These are phyloP conservation scores for Phytophthora pseudosyringae DNA, from an alignment of 352 stramenopile genomes.

Conservation along the genomic window DNA sequence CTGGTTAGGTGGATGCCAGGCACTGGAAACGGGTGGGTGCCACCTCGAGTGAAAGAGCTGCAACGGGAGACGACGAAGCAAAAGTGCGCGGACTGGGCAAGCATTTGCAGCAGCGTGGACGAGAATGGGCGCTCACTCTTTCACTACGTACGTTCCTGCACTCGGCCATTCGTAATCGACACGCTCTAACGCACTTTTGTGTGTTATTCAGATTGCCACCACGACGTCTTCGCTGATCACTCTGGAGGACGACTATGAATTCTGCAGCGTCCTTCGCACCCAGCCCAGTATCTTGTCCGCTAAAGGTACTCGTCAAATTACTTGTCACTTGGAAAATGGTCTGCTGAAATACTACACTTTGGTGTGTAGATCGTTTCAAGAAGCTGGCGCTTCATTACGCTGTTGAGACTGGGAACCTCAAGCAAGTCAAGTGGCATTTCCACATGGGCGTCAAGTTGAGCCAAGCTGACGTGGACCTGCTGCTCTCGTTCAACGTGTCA, in stretches of 20 bases:
- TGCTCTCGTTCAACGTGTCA: constrained; percentile 37
- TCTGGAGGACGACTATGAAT: constrained; percentile 29
- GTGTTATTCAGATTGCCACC: constrained; percentile 26
- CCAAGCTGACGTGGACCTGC: constrained; percentile 44
- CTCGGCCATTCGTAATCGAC: background rate
- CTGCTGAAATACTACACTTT: background rate
- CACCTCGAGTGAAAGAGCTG: constrained; percentile 56
- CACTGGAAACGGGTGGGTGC: constrained; percentile 36
- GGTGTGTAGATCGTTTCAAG: constrained; percentile 42
- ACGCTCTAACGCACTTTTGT: background rate
- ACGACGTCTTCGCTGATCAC: constrained; percentile 9
- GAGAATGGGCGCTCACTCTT: constrained; percentile 50
- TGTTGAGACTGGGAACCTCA: constrained; percentile 42
- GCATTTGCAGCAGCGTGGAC: constrained; percentile 44
- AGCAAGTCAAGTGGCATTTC: constrained; percentile 47
- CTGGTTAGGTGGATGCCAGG: constrained; percentile 10
- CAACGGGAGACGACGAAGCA: constrained; percentile 24
- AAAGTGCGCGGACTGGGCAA: constrained; percentile 41
- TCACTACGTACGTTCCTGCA: constrained; percentile 50
- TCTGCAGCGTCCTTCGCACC: constrained; percentile 36
- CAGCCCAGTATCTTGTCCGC: constrained; percentile 29
- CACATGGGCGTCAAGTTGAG: constrained; percentile 34
- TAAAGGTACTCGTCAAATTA: constrained; percentile 33
- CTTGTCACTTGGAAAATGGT: background rate
- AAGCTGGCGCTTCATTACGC: constrained; percentile 63